A percentile compares a stretch with the other conserved stretches of the same genome.
These are phyloP conservation scores for Massariosphaeria phaeospora DNA, from an alignment of 495 filamentous ascomycete genomes.

Conservation along the genomic window DNA sequence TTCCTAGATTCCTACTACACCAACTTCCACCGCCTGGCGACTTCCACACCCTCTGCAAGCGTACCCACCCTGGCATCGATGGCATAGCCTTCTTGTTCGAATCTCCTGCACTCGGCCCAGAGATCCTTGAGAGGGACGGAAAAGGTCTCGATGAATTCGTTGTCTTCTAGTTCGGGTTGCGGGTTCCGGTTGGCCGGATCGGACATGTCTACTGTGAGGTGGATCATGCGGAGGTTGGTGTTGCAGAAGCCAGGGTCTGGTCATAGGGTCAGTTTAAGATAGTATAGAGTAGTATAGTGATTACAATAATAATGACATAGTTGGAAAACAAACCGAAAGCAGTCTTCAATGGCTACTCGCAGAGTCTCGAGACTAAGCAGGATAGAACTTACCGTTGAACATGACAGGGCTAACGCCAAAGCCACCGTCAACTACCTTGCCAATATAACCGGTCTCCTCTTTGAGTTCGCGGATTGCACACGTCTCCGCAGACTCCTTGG, in stretches of 20 bases:
- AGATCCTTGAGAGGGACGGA: slow-evolving; percentile 60
- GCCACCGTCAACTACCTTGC: slow-evolving; percentile 33
- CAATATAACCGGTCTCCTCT: slow-evolving; percentile 87
- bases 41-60: slow-evolving; percentile 79
- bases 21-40: slow-evolving; percentile 60
- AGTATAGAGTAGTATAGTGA: too few relatives aligned
- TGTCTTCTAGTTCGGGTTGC: slow-evolving; percentile 73
- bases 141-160: slow-evolving; percentile 88
- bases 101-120: slow-evolving; percentile 60
- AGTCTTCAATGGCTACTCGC: too few relatives aligned
- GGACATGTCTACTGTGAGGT: slow-evolving; percentile 72
- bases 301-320: too few relatives aligned
- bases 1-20: not conserved
- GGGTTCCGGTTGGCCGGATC: slow-evolving; percentile 64
- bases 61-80: slow-evolving; percentile 83
- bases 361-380: too few relatives aligned
- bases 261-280: not conserved
- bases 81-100: slow-evolving; percentile 71
- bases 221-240: slow-evolving; percentile 79
- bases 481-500: slow-evolving; percentile 67
- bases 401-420: slow-evolving; percentile 62
- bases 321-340: too few relatives aligned
- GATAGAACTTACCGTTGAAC: slow-evolving; percentile 81
- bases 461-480: slow-evolving; percentile 79
- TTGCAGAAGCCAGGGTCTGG: slow-evolving; percentile 76